phyloP scores from a whole-genome alignment of 116 monocot genomes.

The Dioscorea cayenensis region DNA sequence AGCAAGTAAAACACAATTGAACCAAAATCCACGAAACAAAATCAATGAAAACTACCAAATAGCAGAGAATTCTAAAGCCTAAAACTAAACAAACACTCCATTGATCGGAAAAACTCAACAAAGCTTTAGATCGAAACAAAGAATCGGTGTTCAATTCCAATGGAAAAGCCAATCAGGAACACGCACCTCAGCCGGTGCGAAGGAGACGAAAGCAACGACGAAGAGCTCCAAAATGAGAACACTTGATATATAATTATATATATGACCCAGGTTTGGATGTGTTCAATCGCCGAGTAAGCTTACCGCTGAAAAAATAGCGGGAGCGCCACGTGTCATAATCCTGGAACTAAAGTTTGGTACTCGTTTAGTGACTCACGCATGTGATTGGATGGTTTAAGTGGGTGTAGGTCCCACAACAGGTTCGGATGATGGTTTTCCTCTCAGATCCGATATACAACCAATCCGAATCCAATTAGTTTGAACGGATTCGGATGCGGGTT shows the following conservation, averaged over 20 bases:
- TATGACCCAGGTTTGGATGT: too few relatives aligned
- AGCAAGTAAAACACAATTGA: too few relatives aligned
- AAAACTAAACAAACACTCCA: too few relatives aligned
- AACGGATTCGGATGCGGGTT: too few relatives aligned
- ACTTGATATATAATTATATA: too few relatives aligned
- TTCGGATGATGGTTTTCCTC: background rate
- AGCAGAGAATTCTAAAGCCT: too few relatives aligned
- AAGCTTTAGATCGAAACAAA: background rate
- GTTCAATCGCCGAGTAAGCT: background rate
- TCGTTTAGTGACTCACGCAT: background rate
- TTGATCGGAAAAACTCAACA: too few relatives aligned
- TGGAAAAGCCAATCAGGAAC: background rate
- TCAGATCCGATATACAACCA: background rate
- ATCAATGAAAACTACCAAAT: too few relatives aligned
- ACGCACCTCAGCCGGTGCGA: constrained; percentile 4
- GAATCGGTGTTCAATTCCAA: background rate
- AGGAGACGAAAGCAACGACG: background rate
- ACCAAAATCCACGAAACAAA: too few relatives aligned
- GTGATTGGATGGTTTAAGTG: too few relatives aligned
- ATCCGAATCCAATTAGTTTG: too few relatives aligned
- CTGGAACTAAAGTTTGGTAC: background rate
- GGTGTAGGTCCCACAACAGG: background rate
- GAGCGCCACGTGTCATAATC: background rate
- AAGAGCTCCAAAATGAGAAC: background rate
- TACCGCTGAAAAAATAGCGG: background rate